Conservation (phyloP, 164 flowering plant genomes). For the Umbilicus rupestris region DNA sequence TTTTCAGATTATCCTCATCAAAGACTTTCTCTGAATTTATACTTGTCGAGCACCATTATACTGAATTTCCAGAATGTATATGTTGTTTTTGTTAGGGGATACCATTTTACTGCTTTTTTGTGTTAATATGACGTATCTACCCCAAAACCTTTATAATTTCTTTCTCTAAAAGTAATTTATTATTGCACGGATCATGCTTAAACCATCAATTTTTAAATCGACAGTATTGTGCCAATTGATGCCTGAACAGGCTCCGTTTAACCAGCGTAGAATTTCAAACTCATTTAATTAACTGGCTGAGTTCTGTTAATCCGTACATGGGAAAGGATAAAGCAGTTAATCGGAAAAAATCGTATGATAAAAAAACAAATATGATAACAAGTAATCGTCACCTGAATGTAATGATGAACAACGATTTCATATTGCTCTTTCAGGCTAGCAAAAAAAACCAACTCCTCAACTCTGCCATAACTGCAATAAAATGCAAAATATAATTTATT, state of each 20-base stretch:
- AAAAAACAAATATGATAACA: neutral
- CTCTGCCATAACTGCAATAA: conserved; percentile 86
- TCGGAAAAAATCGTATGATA: neutral
- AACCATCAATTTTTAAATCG: neutral
- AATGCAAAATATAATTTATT: neutral
- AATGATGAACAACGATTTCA: conserved; percentile 92
- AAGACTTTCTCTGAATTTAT: no score
- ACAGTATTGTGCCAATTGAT: neutral
- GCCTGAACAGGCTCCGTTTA: neutral
- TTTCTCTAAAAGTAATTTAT: neutral
- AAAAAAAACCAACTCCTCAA: conserved; percentile 92
- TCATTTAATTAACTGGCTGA: neutral
- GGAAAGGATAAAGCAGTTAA: neutral
- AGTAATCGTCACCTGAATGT: conserved; percentile 65
- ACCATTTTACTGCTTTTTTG: neutral
- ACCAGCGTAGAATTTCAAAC: neutral
- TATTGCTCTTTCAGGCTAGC: conserved; percentile 85
- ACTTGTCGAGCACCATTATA: no score
- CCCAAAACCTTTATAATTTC: neutral
- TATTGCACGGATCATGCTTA: neutral
- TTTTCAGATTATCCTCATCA: no score
- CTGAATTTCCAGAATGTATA: no score
- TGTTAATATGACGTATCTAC: neutral
- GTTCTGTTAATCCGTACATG: neutral
- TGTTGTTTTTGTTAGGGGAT: no score